These are phyloP conservation scores for Fusarium anguioides DNA, from an alignment of 2,329 filamentous ascomycete genomes.

Conservation along the genomic window DNA sequence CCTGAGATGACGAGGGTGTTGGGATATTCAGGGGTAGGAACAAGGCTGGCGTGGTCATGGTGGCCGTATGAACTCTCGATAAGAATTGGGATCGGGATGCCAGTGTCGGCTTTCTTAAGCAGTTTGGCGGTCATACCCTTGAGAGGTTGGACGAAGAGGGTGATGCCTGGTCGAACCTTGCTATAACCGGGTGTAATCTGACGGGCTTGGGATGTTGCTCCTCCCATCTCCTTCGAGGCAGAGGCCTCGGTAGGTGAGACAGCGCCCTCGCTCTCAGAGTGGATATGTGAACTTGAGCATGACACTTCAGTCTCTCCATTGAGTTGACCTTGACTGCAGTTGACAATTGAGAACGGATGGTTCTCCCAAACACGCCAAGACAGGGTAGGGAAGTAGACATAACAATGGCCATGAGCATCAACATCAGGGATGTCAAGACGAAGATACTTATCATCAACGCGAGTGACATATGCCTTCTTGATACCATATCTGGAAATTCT, in stretches of 20 bases:
- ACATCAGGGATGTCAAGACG: slow-evolving; percentile 46
- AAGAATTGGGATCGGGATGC: slow-evolving; percentile 41
- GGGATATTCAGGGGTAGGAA: slow-evolving; percentile 39
- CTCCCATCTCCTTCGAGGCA: slow-evolving; percentile 28
- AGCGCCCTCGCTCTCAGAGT: slow-evolving; percentile 23
- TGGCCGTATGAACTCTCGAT: slow-evolving; percentile 48
- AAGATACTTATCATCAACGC: slow-evolving; percentile 47
- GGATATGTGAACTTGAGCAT: slow-evolving; percentile 7
- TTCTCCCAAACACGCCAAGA: slow-evolving; percentile 50
- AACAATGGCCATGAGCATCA: slow-evolving; percentile 45
- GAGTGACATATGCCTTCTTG: slow-evolving; percentile 44
- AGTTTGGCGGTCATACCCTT: slow-evolving; percentile 41
- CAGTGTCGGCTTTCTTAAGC: slow-evolving; percentile 23
- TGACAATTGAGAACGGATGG: slow-evolving; percentile 49
- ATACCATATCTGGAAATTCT: slow-evolving; percentile 40
- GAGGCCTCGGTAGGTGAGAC: background rate
- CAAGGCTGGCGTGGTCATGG: slow-evolving; percentile 36
- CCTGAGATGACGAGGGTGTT: slow-evolving; percentile 47
- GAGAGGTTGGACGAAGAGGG: slow-evolving; percentile 43
- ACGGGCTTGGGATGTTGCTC: background rate
- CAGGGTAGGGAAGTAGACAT: slow-evolving; percentile 47
- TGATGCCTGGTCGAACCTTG: slow-evolving; percentile 38
- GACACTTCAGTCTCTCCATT: background rate
- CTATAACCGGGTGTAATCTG: background rate
- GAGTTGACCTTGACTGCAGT: slow-evolving; percentile 22